phyloP scores from a whole-genome alignment of 2,329 filamentous ascomycete genomes.

The Aschersonia sp. region DNA sequence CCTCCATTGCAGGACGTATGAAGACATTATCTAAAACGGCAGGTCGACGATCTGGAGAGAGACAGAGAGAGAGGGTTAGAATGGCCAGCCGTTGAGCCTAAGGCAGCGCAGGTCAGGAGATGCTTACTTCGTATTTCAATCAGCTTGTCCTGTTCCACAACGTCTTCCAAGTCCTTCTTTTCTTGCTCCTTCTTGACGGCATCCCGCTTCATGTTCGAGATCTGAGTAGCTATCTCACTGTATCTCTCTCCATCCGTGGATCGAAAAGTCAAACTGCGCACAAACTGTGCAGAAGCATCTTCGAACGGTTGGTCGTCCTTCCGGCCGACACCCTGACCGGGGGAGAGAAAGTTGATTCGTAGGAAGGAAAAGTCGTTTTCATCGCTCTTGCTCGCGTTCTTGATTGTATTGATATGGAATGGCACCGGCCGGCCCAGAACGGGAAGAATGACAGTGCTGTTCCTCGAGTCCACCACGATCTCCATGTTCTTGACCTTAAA shows the following conservation, averaged over 20 bases:
- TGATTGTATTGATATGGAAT: constrained; percentile 96
- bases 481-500: constrained; percentile 68
- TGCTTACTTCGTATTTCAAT: constrained; percentile 76
- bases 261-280: constrained; percentile 87
- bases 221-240: constrained; percentile 80
- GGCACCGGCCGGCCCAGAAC: constrained; percentile 96
- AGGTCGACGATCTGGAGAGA: constrained; percentile 61
- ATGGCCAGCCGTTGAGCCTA: no score
- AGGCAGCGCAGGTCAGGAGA: no score
- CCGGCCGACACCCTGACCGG: constrained; percentile 89
- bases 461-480: constrained; percentile 84
- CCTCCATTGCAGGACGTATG: constrained; percentile 87
- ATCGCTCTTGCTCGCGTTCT: constrained; percentile 95
- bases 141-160: constrained; percentile 96
- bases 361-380: constrained; percentile 90
- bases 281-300: constrained; percentile 88
- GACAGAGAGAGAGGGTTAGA: no score
- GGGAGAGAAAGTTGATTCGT: constrained; percentile 93
- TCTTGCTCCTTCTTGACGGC: constrained; percentile 87
- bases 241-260: constrained; percentile 82
- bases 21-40: constrained; percentile 87
- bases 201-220: constrained; percentile 92
- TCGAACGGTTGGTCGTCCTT: constrained; percentile 98
- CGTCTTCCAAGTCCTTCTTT: constrained; percentile 99
- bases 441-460: constrained; percentile 77